A percentile compares a stretch with the other conserved stretches of the same genome.
phyloP scores from a whole-genome alignment of 305 asterid species.

The Salvia sclarea region DNA sequence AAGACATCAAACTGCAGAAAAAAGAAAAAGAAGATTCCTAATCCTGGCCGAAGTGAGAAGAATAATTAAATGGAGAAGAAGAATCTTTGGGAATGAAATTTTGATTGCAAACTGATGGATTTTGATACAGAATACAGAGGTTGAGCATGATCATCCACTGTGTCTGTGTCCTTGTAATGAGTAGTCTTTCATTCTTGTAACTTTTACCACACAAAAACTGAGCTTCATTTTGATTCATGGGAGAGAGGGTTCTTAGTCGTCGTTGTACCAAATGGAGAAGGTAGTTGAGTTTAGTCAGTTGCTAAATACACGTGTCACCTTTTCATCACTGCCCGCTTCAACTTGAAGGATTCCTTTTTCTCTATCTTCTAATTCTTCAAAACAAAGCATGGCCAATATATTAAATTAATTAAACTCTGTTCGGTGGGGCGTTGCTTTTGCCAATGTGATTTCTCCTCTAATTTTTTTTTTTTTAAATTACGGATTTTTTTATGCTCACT shows the following conservation, averaged over 20 bases:
- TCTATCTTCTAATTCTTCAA: slow-evolving; percentile 31
- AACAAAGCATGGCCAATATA: slow-evolving; percentile 25
- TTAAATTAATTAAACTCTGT: slow-evolving; percentile 26
- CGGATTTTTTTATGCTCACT: neutral
- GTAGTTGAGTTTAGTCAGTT: slow-evolving; percentile 39
- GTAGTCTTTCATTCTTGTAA: no score
- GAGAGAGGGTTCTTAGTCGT: no score
- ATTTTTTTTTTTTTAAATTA: slow-evolving; percentile 8
- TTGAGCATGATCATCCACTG: no score
- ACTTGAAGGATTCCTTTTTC: slow-evolving; percentile 18
- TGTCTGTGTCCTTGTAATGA: no score
- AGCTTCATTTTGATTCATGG: no score
- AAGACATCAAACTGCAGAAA: no score
- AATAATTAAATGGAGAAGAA: neutral
- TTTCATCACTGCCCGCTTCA: slow-evolving; percentile 15
- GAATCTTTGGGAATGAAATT: no score
- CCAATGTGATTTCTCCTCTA: slow-evolving; percentile 40
- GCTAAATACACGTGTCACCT: slow-evolving; percentile 19
- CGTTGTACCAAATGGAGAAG: neutral
- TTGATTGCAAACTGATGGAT: no score
- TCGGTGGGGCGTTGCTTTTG: slow-evolving; percentile 55
- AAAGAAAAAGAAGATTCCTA: no score
- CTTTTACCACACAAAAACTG: no score
- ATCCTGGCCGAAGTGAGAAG: no score
- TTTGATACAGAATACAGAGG: no score